Evolutionary conservation across 108 stramenopile species (phyloP), one percentile per base, ranked within the genome.

Genomic region (Cyclostephanos tholiformis): DNA sequence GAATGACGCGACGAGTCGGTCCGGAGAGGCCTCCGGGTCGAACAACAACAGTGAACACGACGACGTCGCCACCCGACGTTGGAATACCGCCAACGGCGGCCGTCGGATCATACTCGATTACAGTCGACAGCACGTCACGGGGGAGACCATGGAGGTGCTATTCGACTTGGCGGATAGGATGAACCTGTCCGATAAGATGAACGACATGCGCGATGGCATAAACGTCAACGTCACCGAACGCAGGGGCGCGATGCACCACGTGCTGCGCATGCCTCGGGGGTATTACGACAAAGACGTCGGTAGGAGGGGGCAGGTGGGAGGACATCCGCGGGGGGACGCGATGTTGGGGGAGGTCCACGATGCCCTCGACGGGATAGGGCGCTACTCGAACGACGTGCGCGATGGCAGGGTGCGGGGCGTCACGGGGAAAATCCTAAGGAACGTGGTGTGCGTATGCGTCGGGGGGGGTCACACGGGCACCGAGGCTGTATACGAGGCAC

Each of bases 21-120:
- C 41, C 6, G 8, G 41, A 3, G 41, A 41, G 9, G 9, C 41
- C 1, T 41, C 44, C 14, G 0, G 14, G 44, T 14, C 44, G 44
- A 14, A 13, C 14, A 12, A 9, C 32, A 32, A 32, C 4, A 32
- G 32, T 4, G 32, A 32, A 41, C 11, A 41, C 41, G 41, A 9
- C 11, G 41, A 41, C 41, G 41, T 41, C 41, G 12, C 41, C 11
- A 41, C 12, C 14, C 44, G 44, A 16, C 44, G 44, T 13, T 46
- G 17, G 26, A 32, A 44, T 8, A 63, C n/a, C 13, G 43, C 20
- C 22, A 48, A 43, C 59, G 44, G 51, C 9, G 30, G 74, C 74
- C 81, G 91, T 17, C 88, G 86, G 41, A 94, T 99, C 38, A 74
- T 96, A 44, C 72, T 99, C 63, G 99, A 99, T 74, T 99, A 97